Evolutionary conservation across 805 yeast species (phyloP).

Genomic region (Lachancea lanzarotensis): DNA sequence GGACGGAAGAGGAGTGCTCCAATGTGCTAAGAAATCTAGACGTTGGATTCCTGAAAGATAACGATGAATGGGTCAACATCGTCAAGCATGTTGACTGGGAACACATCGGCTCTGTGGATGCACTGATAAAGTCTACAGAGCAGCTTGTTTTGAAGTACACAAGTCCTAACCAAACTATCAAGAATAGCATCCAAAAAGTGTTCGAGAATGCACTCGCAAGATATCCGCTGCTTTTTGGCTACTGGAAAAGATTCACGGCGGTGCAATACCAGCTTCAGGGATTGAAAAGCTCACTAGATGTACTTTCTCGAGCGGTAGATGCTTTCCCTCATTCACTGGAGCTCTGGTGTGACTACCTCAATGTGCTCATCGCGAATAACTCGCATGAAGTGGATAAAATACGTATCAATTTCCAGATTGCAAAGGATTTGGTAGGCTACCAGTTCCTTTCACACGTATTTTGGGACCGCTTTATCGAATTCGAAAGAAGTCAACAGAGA

Average conservation of each 20-base stretch:
- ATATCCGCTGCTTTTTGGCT: conserved; percentile 53
- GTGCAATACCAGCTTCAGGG: conserved; percentile 54
- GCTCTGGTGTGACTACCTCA: conserved; percentile 61
- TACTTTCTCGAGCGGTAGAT: conserved; percentile 40
- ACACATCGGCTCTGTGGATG: conserved; percentile 38
- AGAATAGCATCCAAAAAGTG: conserved; percentile 28
- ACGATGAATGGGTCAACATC: conserved; percentile 18
- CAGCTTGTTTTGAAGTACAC: conserved; percentile 30
- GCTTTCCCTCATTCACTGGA: conserved; percentile 55
- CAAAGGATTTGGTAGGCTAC: conserved; percentile 47
- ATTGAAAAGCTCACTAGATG: conserved; percentile 40
- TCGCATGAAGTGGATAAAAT: conserved; percentile 31
- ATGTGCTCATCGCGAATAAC: conserved; percentile 43
- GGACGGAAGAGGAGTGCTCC: not conserved
- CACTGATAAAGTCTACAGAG: conserved; percentile 32
- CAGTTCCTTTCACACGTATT: conserved; percentile 73
- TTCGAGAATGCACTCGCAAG: conserved; percentile 40
- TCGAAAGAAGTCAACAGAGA: conserved; percentile 40
- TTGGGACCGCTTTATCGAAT: conserved; percentile 75
- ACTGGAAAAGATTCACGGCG: conserved; percentile 59
- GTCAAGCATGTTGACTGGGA: conserved; percentile 25
- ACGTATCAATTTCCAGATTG: conserved; percentile 42
- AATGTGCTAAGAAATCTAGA: conserved; percentile 19
- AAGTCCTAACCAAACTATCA: conserved; percentile 29
- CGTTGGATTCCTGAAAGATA: conserved; percentile 25